Evolutionary conservation across 768 basidiomycete genomes (phyloP).

Genomic region (Kwoniella dendrophila): DNA sequence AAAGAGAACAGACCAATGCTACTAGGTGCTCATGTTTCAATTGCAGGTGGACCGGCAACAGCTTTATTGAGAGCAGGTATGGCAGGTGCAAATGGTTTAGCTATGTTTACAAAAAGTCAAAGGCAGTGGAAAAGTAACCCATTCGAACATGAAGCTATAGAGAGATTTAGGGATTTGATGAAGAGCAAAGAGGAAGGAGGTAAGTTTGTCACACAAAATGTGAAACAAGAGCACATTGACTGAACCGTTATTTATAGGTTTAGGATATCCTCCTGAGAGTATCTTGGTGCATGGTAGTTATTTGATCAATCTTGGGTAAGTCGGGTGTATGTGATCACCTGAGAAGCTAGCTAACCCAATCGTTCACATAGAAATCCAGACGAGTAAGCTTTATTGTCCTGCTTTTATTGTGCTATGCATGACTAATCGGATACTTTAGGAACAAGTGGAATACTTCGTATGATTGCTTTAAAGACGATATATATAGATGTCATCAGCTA

Average conservation of each 20-base stretch:
- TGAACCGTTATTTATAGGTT: slow-evolving; percentile 40
- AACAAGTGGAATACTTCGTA: slow-evolving; percentile 53
- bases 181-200: slow-evolving; percentile 55
- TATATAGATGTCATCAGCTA: slow-evolving; percentile 74
- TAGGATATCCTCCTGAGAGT: slow-evolving; percentile 66
- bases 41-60: slow-evolving; percentile 77
- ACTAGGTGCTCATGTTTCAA: slow-evolving; percentile 80
- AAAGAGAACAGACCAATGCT: slow-evolving; percentile 29
- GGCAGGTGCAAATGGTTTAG: slow-evolving; percentile 79
- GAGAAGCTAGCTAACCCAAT: background rate
- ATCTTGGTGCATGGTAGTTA: slow-evolving; percentile 84
- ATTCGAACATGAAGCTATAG: slow-evolving; percentile 62
- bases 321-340: background rate
- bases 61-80: slow-evolving; percentile 69
- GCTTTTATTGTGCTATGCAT: too few relatives aligned
- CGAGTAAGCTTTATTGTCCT: slow-evolving; percentile 58
- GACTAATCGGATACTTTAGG: slow-evolving; percentile 16
- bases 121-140: slow-evolving; percentile 74
- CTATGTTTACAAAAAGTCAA: slow-evolving; percentile 81
- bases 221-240: background rate
- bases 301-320: slow-evolving; percentile 71
- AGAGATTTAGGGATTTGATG: slow-evolving; percentile 67
- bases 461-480: slow-evolving; percentile 78
- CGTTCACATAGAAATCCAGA: slow-evolving; percentile 65
- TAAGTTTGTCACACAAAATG: slow-evolving; percentile 16